Base-by-base conservation (phyloP, 768 basidiomycete genomes). In the Calocera cornea region DNA sequence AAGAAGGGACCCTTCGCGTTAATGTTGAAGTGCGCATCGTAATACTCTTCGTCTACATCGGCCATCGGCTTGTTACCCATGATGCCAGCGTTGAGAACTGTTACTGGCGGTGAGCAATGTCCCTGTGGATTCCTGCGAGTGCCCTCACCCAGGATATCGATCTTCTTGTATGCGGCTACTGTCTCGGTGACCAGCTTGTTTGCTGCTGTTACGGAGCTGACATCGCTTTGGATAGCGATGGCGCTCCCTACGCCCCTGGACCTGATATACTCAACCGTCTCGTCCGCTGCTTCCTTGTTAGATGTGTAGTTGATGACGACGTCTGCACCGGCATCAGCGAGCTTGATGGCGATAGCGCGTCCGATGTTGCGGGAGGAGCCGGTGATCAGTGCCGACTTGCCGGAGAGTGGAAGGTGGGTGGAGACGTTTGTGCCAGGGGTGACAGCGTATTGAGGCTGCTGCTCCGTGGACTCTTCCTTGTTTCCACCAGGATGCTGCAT, bases 11-110 rank as follows among this genome's bases (percentile, higher is more conserved):
- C 71, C 36, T 70, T 69, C 68, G 67, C 70, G 40, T 72, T 72
- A 68, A 70, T 68, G 65, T 70, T 66, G 68, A 69, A 66, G 34
- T 68, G 68, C 1, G 67, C 67, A 19, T 70, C 69, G 64, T 68
- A 70, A 33, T 70, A 66, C 27, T 70, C 71, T 22, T 60, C 65
- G 41, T 68, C 65, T 1, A 65, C 65, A 54, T 69, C 66, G 36
- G 65, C 71, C 64, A 72, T 68, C 40, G 68, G 60, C 47, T 68
- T 70, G 31, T 64, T 70, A 64, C 65, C 66, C 71, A 72, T 72
- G 66, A 71, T 68, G 22, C 69, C 71, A 34, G 71, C 71, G 66
- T 66, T 67, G 16, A 47, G 66, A 60, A 72, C 69, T 41, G 36
- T 2, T 5, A 36, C 8, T 16, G 31, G 27, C 24, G 16, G 22